These are phyloP conservation scores for Pythium phragmitis DNA, from an alignment of 352 stramenopile genomes.

Conservation along the genomic window DNA sequence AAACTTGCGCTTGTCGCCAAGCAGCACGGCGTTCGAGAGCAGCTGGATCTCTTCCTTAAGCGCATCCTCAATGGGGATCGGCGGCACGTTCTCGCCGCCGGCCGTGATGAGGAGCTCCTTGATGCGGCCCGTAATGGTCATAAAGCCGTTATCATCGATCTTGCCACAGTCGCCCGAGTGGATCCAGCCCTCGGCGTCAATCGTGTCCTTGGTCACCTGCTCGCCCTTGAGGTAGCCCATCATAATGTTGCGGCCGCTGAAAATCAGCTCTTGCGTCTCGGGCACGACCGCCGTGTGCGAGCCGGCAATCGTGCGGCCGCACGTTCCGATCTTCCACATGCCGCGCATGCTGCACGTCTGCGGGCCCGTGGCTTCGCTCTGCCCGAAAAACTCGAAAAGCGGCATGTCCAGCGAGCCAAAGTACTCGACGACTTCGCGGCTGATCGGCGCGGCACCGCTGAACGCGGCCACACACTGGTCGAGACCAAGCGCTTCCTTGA, in stretches of 20 bases:
- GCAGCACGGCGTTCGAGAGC: slow-evolving; percentile 91
- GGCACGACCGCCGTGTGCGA: slow-evolving; percentile 55
- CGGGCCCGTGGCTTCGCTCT: slow-evolving; percentile 90
- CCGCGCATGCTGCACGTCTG: slow-evolving; percentile 73
- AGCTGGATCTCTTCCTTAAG: slow-evolving; percentile 87
- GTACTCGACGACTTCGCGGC: slow-evolving; percentile 92
- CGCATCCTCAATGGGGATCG: slow-evolving; percentile 90
- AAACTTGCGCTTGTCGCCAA: slow-evolving; percentile 94
- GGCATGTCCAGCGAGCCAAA: slow-evolving; percentile 94
- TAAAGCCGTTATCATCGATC: slow-evolving; percentile 91
- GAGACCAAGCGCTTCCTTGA: slow-evolving; percentile 90
- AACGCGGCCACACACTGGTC: slow-evolving; percentile 83
- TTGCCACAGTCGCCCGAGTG: slow-evolving; percentile 93
- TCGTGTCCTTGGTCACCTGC: slow-evolving; percentile 81
- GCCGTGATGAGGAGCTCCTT: slow-evolving; percentile 96
- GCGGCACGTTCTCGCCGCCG: slow-evolving; percentile 95
- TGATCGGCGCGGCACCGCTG: slow-evolving; percentile 90
- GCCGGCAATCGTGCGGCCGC: slow-evolving; percentile 74
- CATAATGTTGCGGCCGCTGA: slow-evolving; percentile 85
- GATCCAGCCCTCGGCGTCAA: slow-evolving; percentile 92
- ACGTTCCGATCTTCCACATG: slow-evolving; percentile 89
- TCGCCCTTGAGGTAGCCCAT: slow-evolving; percentile 88
- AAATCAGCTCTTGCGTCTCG: slow-evolving; percentile 73
- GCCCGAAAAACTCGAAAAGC: slow-evolving; percentile 93
- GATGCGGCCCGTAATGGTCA: slow-evolving; percentile 94